Conservation (phyloP, 208 protist species). For the Trypanosoma caninum region DNA sequence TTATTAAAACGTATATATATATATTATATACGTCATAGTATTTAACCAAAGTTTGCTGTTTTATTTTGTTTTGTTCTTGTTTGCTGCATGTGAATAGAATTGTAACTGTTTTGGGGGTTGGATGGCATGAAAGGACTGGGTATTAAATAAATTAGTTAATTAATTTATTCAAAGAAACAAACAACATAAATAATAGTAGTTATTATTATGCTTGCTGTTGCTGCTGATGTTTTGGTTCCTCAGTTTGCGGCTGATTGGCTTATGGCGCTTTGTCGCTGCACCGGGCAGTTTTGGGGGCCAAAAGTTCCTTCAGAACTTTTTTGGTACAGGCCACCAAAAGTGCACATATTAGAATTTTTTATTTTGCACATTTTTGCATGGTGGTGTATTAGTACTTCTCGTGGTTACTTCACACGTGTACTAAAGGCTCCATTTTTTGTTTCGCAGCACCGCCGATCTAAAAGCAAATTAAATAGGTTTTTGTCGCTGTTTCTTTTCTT, state of each 20-base stretch:
- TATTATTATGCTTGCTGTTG: background rate
- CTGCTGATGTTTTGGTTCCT: conserved; percentile 38
- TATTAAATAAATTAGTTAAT: too few species aligned
- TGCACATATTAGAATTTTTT: conserved; percentile 52
- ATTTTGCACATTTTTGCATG: conserved; percentile 22
- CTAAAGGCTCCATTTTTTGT: background rate
- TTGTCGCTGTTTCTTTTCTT: conserved; percentile 30
- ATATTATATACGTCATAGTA: too few species aligned
- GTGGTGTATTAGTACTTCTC: conserved; percentile 29
- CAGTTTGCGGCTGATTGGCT: conserved; percentile 33
- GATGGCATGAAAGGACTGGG: too few species aligned
- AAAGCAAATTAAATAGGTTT: conserved; percentile 38
- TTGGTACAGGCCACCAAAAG: conserved; percentile 66
- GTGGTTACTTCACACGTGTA: conserved; percentile 20
- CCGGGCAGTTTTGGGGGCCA: conserved; percentile 58
- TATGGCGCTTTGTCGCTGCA: conserved; percentile 23
- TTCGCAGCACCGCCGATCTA: conserved; percentile 25
- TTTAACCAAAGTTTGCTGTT: background rate
- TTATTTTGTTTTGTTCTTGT: background rate
- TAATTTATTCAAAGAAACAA: background rate
- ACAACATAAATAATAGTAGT: background rate
- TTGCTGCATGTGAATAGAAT: background rate
- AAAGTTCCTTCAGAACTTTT: conserved; percentile 27
- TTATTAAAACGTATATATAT: too few species aligned
- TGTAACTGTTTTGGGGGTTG: too few species aligned